Percentiles rank a stretch among this genome's conserved stretches.
phyloP scores from a whole-genome alignment of 345 rosid species.

The Dimocarpus longan region DNA sequence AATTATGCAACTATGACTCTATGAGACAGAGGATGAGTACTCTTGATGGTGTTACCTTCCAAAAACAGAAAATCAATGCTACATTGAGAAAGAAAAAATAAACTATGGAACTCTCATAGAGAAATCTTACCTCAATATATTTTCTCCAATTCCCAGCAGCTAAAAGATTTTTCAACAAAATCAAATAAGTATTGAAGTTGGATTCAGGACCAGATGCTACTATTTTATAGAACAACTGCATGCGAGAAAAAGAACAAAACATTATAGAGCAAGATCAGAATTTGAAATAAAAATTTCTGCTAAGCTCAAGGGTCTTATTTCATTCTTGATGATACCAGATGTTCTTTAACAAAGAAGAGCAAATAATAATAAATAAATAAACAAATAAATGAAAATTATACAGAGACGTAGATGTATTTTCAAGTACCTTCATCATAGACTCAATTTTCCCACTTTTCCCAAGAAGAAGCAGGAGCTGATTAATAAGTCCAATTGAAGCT shows the following conservation, averaged over 20 bases:
- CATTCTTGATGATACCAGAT: neutral
- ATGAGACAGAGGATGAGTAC: neutral
- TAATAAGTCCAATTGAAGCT: constrained; percentile 64
- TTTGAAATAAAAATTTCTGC: neutral
- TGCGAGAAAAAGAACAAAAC: constrained; percentile 9
- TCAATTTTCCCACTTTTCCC: constrained; percentile 88
- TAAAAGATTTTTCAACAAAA: constrained; percentile 74
- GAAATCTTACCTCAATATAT: constrained; percentile 72
- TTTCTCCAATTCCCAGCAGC: constrained; percentile 91
- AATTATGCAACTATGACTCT: neutral
- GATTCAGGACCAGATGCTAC: constrained; percentile 57
- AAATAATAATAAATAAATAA: too few relatives aligned
- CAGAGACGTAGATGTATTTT: constrained; percentile 1
- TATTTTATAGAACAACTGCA: constrained; percentile 80
- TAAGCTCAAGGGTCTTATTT: neutral
- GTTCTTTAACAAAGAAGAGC: neutral
- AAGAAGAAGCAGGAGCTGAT: constrained; percentile 75
- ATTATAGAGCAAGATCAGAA: constrained; percentile 15
- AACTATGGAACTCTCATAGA: neutral
- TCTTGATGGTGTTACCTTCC: neutral
- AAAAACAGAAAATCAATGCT: neutral
- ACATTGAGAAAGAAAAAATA: neutral
- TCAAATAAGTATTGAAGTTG: constrained; percentile 58
- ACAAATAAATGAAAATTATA: neutral
- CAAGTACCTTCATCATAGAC: constrained; percentile 73